Evolutionary conservation across 208 protist genomes (phyloP), one percentile per base, ranked within the genome.

Genomic region (Acanthamoeba royreba): DNA sequence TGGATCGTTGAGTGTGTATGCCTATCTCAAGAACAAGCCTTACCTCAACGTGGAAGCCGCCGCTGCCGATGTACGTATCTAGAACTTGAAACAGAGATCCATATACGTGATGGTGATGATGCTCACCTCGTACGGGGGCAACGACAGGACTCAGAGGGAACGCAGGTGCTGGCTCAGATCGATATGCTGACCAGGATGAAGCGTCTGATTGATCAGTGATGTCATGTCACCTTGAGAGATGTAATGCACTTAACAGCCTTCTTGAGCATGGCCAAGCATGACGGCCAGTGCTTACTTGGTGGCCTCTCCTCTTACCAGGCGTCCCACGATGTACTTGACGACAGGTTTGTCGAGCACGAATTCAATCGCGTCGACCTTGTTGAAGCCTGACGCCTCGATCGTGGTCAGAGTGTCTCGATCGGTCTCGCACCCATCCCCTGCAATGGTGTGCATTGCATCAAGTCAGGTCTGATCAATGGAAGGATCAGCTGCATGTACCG

Each of bases 11-110:
- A 86, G 74, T 33, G 74, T 86, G 40, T 86, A 86, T 33, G 74
- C 74, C 74, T 86, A 86, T 42, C 40, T 86, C 43, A 47, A 86
- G 46, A 47, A 86, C 13, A 86, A 86, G 74, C 74, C 74, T 13
- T 86, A 86, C n/a, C 43, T 86, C 74, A 86, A 86, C 38, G 46
- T 86, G 3, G 74, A 86, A 33, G 74, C 74, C 46, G 74, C 74
- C 40, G 74, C 74, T 86, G 74, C 74, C 40, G 74, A 86, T 35
- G 74, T 86, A 86, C 74, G 13, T 22, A 5, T 43, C 58, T 33
- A 13, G 28, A 4, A 40, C n/a, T 31, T 61, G n/a, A 61, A 19
- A n/a, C 19, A 28, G 22, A n/a, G 19, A 28, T 19, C 53, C 19
- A 61, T 61, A 61, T 61, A 61, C n/a, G n/a, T 61, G 53, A 28